Base-by-base conservation (phyloP, 2,329 filamentous ascomycete species). In the Neopestalotiopsis sp. region DNA sequence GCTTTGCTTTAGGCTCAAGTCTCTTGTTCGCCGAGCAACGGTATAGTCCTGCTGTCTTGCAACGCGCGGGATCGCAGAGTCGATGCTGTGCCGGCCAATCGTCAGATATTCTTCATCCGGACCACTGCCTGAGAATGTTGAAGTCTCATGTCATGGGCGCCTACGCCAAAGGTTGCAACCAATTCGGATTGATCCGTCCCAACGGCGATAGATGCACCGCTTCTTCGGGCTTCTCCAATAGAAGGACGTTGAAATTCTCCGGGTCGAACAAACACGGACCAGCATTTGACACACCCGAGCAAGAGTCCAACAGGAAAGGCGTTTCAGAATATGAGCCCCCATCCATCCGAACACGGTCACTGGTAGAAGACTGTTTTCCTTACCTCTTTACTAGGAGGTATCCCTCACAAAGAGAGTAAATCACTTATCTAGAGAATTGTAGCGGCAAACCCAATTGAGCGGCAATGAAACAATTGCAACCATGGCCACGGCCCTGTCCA, bases 211-310 rank as follows among this genome's bases (percentile, higher is more conserved):
- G 62, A 40, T 28, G 34, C 34, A 38, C 62, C 17, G 62, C 20
- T 38, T 28, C 24, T 40, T 32, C 40, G 34, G 34, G 34, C 34
- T 49, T n/a, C 62, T 30, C 40, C 38, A 49, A 65, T 65, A 20
- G 38, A 20, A 24, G 42, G 56, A 4, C 17, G 13, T 13, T 12
- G 40, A 40, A 66, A 66, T 64, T 66, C 63, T 66, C 63, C 63
- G 63, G 32, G 45, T 38, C 63, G 20, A 49, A 34, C n/a, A 66
- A 58, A 56, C 63, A 66, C 40, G 42, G 49, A 30, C 45, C 13
- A 66, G 63, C 49, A 66, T 32, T 66, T 66, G 63, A 57, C 20
- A 66, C 63, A 56, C 20, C 40, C 49, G 63, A 57, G 14, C 57
- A 57, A 66, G 40, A 32, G 63, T n/a, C n/a, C 45, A 10, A 52